Conservation (phyloP, 2,329 filamentous ascomycete species). For the Blumeriella jaapii region DNA sequence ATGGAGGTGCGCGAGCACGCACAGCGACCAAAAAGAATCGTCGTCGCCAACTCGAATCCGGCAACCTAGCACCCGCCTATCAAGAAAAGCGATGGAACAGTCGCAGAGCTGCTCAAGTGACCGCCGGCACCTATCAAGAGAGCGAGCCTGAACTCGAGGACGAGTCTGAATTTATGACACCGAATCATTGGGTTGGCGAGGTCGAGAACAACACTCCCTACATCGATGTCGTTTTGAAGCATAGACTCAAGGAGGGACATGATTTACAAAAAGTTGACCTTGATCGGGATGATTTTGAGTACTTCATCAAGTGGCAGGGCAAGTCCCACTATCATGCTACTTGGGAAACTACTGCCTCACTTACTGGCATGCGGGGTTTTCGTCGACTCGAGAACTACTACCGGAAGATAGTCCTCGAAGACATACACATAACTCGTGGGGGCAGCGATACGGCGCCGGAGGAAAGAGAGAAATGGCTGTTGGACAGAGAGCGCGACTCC, state of each 20-base stretch:
- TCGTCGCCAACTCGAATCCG: conserved; percentile 58
- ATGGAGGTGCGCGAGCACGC: conserved; percentile 64
- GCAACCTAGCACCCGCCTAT: conserved; percentile 51
- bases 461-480: conserved; percentile 83
- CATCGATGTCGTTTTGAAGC: conserved; percentile 84
- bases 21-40: conserved; percentile 66
- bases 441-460: conserved; percentile 68
- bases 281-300: conserved; percentile 72
- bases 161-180: conserved; percentile 51
- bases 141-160: conserved; percentile 55
- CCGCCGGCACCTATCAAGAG: conserved; percentile 52
- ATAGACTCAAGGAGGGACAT: conserved; percentile 61
- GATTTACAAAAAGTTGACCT: conserved; percentile 44
- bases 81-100: conserved; percentile 88
- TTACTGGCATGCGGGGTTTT: conserved; percentile 69
- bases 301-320: conserved; percentile 90
- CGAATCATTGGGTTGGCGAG: conserved; percentile 58
- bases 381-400: conserved; percentile 94
- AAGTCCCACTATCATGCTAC: conserved; percentile 92
- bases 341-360: conserved; percentile 72
- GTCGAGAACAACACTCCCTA: conserved; percentile 71
- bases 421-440: conserved; percentile 65
- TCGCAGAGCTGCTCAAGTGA: conserved; percentile 65
- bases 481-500: conserved; percentile 85
- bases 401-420: conserved; percentile 67